Evolutionary conservation across 2,329 filamentous ascomycete genomes (phyloP).

Genomic region (Neocatenulostroma microsporum): DNA sequence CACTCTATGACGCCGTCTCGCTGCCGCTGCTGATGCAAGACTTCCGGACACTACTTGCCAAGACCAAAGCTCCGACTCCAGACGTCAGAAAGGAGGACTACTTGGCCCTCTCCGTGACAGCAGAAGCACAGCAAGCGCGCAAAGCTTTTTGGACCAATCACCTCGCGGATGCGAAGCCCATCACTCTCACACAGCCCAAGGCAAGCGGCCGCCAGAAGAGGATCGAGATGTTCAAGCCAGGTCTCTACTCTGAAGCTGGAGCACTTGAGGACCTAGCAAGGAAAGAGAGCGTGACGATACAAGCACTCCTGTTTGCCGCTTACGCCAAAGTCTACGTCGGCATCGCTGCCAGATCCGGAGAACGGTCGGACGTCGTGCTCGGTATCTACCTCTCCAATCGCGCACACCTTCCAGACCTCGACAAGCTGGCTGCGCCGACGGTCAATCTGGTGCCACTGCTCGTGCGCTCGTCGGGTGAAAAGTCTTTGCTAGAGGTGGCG

Average conservation of each 20-base stretch:
- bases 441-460: conserved; percentile 70
- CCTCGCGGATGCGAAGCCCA: conserved; percentile 26
- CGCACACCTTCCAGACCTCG: conserved; percentile 44
- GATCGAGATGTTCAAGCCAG: conserved; percentile 43
- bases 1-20: conserved; percentile 79
- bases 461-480: conserved; percentile 36
- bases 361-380: conserved; percentile 55
- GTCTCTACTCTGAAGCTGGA: conserved; percentile 37
- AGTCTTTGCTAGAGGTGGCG: conserved; percentile 46
- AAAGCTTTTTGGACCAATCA: conserved; percentile 47
- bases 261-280: conserved; percentile 39
- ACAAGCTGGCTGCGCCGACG: conserved; percentile 56
- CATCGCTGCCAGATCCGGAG: conserved; percentile 19
- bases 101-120: conserved; percentile 28
- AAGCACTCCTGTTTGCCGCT: conserved; percentile 67
- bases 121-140: conserved; percentile 15
- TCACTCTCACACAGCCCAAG: conserved; percentile 13
- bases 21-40: conserved; percentile 55
- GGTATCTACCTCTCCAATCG: conserved; percentile 82
- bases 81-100: conserved; percentile 39
- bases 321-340: conserved; percentile 50
- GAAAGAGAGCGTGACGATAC: conserved; percentile 55
- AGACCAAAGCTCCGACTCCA: too few species aligned
- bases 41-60: conserved; percentile 40
- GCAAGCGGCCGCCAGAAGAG: conserved; percentile 17